Evolutionary conservation across 306 rosid genomes (phyloP).

Genomic region (Ochetophila trinervis): DNA sequence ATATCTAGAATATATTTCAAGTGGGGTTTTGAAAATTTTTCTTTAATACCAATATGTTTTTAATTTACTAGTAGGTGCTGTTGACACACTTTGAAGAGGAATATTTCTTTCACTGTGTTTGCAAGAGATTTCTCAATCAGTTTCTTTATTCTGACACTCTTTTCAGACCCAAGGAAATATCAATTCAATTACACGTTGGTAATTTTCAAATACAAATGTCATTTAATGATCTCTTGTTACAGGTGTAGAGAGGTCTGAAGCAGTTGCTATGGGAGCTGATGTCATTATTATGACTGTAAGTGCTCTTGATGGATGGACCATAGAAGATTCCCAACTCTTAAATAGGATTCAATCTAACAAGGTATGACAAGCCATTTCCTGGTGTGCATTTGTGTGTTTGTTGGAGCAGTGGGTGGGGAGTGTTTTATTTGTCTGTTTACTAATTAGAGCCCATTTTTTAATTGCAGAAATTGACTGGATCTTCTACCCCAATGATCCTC

Average conservation of each 20-base stretch:
- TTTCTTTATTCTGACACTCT: no score
- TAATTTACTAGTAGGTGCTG: not conserved
- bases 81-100: no score
- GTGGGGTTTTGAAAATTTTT: not conserved
- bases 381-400: not conserved
- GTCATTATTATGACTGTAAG: constrained; percentile 77
- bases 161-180: no score
- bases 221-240: constrained; percentile 25
- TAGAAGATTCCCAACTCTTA: constrained; percentile 73
- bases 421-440: not conserved
- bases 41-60: not conserved
- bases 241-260: constrained; percentile 98
- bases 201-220: not conserved
- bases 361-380: constrained; percentile 37
- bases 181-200: no score
- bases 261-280: constrained; percentile 91
- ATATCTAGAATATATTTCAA: not conserved
- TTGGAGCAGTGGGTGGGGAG: not conserved
- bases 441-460: not conserved
- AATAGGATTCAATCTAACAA: constrained; percentile 67
- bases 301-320: constrained; percentile 89
- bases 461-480: constrained; percentile 58
- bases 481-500: constrained; percentile 72
- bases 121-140: no score
- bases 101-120: no score